A percentile compares a stretch with the other conserved stretches of the same genome.
These are phyloP conservation scores for Solanum tarapatanum DNA, from an alignment of 257 asterid genomes.

Conservation along the genomic window DNA sequence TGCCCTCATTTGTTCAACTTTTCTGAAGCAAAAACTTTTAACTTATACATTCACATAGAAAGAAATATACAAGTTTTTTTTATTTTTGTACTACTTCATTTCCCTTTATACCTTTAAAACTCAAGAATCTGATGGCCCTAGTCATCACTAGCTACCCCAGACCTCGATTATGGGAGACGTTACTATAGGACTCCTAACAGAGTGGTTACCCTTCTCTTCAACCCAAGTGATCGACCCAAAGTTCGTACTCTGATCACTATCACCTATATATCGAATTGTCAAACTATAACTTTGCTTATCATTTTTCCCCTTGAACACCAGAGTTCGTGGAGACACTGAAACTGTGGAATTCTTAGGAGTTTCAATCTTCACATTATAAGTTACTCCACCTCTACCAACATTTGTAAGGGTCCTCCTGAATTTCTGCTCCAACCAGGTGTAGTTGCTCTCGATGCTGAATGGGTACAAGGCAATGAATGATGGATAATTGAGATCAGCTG, in stretches of 20 bases:
- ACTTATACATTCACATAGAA: not conserved
- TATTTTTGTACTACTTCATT: not conserved
- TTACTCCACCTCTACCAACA: not conserved
- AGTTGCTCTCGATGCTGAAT: not conserved
- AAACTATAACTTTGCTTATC: not conserved
- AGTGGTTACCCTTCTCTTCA: constrained; percentile 20
- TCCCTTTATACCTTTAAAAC: not conserved
- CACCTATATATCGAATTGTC: not conserved
- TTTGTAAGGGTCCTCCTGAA: not conserved
- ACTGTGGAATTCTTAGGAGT: not conserved
- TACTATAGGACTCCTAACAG: constrained; percentile 39
- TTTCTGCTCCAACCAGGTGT: not conserved
- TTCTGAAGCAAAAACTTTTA: not conserved
- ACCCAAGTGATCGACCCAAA: not conserved
- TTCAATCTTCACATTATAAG: not conserved
- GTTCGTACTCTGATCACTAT: not conserved
- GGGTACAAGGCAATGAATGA: not conserved
- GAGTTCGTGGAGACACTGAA: not conserved
- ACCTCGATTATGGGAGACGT: not conserved
- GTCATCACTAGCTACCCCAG: not conserved
- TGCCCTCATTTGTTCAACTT: not conserved
- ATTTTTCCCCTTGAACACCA: not conserved
- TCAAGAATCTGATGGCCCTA: not conserved
- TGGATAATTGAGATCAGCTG: not conserved
- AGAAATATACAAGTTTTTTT: too few species aligned